Evolutionary conservation across 441 rosid species (phyloP).

Genomic region (Erysimum cheiri): DNA sequence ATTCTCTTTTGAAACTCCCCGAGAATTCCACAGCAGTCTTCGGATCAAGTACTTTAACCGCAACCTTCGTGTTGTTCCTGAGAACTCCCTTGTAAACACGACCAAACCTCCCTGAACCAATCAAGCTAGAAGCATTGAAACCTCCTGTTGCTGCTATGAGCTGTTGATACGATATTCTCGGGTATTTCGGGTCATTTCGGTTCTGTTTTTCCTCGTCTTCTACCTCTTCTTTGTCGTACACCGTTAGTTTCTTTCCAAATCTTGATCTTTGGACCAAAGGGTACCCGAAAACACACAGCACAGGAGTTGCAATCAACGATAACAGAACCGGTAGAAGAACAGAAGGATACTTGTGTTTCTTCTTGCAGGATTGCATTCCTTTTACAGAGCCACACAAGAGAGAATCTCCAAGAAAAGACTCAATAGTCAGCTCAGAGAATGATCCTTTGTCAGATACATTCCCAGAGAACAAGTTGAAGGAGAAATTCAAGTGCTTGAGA

Average conservation of each 20-base stretch:
- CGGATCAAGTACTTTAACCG: slow-evolving; percentile 62
- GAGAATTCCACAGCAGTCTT: slow-evolving; percentile 49
- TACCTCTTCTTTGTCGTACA: slow-evolving; percentile 40
- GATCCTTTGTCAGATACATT: slow-evolving; percentile 56
- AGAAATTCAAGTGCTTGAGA: slow-evolving; percentile 58
- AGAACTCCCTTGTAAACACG: slow-evolving; percentile 67
- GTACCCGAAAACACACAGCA: slow-evolving; percentile 53
- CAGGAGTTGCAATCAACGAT: slow-evolving; percentile 51
- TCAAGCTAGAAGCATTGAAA: slow-evolving; percentile 56
- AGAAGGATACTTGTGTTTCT: slow-evolving; percentile 43
- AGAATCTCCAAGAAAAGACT: slow-evolving; percentile 59
- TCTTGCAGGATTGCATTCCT: slow-evolving; percentile 63
- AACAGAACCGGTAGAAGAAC: slow-evolving; percentile 56
- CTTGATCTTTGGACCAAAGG: slow-evolving; percentile 50
- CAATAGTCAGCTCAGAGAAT: slow-evolving; percentile 50
- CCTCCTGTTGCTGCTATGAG: slow-evolving; percentile 67
- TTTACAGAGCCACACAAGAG: slow-evolving; percentile 60
- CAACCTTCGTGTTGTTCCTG: slow-evolving; percentile 56
- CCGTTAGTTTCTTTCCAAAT: slow-evolving; percentile 43
- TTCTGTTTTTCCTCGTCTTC: slow-evolving; percentile 62
- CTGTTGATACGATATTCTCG: slow-evolving; percentile 58
- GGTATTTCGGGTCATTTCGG: slow-evolving; percentile 52
- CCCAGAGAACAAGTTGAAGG: slow-evolving; percentile 60
- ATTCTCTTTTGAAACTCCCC: slow-evolving; percentile 64
- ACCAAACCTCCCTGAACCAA: slow-evolving; percentile 71